Base-by-base conservation (phyloP, 2,329 filamentous ascomycete genomes). In the Scytalidium lignicola region DNA sequence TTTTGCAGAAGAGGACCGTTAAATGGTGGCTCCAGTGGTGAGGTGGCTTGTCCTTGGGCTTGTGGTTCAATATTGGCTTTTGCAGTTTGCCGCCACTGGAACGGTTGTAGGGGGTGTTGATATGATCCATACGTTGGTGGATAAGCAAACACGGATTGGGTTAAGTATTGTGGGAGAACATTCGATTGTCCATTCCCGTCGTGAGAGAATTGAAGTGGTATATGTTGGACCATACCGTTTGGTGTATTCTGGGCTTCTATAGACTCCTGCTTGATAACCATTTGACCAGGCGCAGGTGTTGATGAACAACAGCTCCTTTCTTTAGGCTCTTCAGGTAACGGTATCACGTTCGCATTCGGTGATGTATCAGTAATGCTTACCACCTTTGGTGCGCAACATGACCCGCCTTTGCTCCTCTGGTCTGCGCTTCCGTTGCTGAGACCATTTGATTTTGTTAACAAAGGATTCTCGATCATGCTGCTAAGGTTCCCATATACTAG, bases 111-210 rank as follows among this genome's bases (percentile, higher is more conserved):
- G 3, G 77, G 77, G 44, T 79, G 75, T 54, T 76, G 67, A 55
- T 71, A 79, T 0, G 77, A 79, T 7, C 77, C 77, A 58, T 76
- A 78, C 19, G 76, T 70, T 2, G 76, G 68, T 3, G 77, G 76
- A 45, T 79, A 79, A 8, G 73, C 74, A 53, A 76, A 79, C 15
- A 78, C 64, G 15, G 70, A 73, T 29, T 73, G 71, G 4, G 67
- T 58, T n/a, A 52, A 17, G 41, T 58, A 62, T 28, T 58, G 55
- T 17, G 47, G 49, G 29, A 58, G 61, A 10, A 58, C 41, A 15
- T 39, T 28, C 8, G 44, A n/a, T 28, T 29, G 29, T 19, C 54
- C 50, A 21, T 52, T 50, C 17, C 53, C 53, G 43, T 55, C 57
- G 23, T 55, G 56, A 29, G 55, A 49, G 21, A 55, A 41, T 40